A percentile compares a stretch with the other conserved stretches of the same genome.
Conservation (phyloP, 2,329 filamentous ascomycete species). For the Gnomoniopsis sp. region DNA sequence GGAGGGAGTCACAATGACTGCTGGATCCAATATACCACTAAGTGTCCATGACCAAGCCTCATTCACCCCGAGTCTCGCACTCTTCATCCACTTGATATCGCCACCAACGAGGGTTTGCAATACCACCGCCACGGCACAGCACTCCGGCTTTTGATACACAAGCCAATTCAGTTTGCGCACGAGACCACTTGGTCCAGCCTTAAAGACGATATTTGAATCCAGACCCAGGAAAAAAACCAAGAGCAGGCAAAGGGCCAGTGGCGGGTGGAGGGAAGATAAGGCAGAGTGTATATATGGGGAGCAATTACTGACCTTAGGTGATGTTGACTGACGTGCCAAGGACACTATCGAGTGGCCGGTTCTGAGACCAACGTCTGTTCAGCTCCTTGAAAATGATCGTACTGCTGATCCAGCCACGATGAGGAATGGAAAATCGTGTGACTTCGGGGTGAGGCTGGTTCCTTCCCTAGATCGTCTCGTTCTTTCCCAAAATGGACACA, state of each 20-base stretch:
- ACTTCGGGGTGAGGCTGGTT: constrained; percentile 1
- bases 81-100: background rate
- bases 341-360: constrained; percentile 4
- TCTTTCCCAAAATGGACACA: constrained; percentile 8
- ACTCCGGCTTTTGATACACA: background rate
- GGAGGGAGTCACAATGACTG: background rate
- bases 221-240: background rate
- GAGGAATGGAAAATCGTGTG: constrained; percentile 5
- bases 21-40: no score
- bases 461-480: constrained; percentile 7
- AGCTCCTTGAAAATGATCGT: background rate
- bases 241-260: background rate
- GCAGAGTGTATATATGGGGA: background rate
- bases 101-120: background rate
- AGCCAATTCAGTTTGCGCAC: background rate
- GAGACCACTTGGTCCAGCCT: background rate
- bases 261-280: background rate
- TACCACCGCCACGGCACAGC: background rate
- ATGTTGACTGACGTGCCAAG: background rate
- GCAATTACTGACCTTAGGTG: constrained; percentile 14
- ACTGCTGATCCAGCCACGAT: background rate
- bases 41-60: background rate
- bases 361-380: constrained; percentile 7
- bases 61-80: background rate
- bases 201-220: background rate